A percentile compares a stretch with the other conserved stretches of the same genome.
These are phyloP conservation scores for Crotalaria pallida DNA, from an alignment of 306 rosid species.

Conservation along the genomic window DNA sequence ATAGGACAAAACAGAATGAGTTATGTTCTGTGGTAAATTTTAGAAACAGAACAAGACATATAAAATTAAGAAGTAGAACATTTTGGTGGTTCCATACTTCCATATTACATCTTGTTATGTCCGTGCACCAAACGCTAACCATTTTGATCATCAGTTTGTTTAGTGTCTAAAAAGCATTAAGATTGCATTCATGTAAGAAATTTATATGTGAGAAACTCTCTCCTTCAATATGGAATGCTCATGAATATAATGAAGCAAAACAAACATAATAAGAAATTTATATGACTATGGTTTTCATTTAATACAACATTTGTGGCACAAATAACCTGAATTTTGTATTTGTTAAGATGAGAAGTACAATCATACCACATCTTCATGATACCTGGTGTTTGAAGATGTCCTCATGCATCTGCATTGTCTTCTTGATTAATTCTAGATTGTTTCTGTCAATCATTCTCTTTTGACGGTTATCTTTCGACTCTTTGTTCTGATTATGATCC, in stretches of 20 bases:
- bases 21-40: too few relatives aligned
- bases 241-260: not conserved
- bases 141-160: not conserved
- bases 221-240: not conserved
- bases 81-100: too few relatives aligned
- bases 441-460: slow-evolving; percentile 48
- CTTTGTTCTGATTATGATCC: slow-evolving; percentile 47
- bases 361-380: slow-evolving; percentile 18
- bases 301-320: not conserved
- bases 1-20: too few relatives aligned
- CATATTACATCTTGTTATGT: too few relatives aligned
- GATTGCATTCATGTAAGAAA: not conserved
- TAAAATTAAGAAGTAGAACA: too few relatives aligned
- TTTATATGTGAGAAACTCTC: too few relatives aligned
- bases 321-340: not conserved
- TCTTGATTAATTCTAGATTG: slow-evolving; percentile 54
- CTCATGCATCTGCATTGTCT: slow-evolving; percentile 88
- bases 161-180: not conserved
- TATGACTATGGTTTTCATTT: not conserved
- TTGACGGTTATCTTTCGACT: slow-evolving; percentile 30
- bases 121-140: too few relatives aligned
- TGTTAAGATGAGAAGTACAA: slow-evolving; percentile 5
- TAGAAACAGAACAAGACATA: too few relatives aligned
- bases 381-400: slow-evolving; percentile 82
- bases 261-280: not conserved